Percentiles rank a stretch among this genome's conserved stretches.
phyloP scores from a whole-genome alignment of 352 stramenopile genomes.

The Globisporangium yorkense region DNA sequence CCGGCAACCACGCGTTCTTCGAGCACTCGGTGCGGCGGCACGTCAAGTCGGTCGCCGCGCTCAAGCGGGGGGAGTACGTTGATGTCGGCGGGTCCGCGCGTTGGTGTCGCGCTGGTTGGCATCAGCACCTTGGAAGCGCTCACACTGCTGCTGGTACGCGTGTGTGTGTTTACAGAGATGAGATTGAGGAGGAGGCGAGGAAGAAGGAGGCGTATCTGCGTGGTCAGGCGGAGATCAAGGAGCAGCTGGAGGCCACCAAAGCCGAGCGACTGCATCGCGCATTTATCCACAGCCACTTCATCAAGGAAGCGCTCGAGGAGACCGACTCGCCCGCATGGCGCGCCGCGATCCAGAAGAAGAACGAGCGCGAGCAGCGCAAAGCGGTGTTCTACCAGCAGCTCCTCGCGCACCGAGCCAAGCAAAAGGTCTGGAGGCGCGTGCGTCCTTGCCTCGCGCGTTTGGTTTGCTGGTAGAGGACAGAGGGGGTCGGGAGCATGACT shows the following conservation, averaged over 20 bases:
- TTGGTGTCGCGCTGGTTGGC: background rate
- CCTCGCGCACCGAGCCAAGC: constrained; percentile 30
- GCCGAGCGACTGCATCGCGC: constrained; percentile 62
- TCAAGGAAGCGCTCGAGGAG: constrained; percentile 66
- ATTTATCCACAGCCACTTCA: constrained; percentile 66
- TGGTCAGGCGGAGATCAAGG: constrained; percentile 24
- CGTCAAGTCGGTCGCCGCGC: constrained; percentile 34
- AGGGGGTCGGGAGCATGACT: too few relatives aligned
- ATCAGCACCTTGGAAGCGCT: background rate
- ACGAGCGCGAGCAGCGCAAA: constrained; percentile 46
- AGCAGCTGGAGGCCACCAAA: constrained; percentile 48
- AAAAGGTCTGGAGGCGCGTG: constrained; percentile 18
- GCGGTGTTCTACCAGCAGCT: constrained; percentile 54
- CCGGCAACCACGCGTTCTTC: constrained; percentile 52
- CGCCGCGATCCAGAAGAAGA: constrained; percentile 50
- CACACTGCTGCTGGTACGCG: background rate
- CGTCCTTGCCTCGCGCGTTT: too few relatives aligned
- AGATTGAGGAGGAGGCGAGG: constrained; percentile 23
- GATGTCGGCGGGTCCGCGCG: background rate
- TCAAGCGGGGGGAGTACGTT: constrained; percentile 51
- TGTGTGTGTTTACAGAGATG: constrained; percentile 21
- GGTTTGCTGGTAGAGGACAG: too few relatives aligned
- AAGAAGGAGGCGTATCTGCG: constrained; percentile 23
- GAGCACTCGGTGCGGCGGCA: constrained; percentile 63
- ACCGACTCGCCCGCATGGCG: constrained; percentile 65